Evolutionary conservation across 495 filamentous ascomycete genomes (phyloP).

Genomic region (Tuber indicum): DNA sequence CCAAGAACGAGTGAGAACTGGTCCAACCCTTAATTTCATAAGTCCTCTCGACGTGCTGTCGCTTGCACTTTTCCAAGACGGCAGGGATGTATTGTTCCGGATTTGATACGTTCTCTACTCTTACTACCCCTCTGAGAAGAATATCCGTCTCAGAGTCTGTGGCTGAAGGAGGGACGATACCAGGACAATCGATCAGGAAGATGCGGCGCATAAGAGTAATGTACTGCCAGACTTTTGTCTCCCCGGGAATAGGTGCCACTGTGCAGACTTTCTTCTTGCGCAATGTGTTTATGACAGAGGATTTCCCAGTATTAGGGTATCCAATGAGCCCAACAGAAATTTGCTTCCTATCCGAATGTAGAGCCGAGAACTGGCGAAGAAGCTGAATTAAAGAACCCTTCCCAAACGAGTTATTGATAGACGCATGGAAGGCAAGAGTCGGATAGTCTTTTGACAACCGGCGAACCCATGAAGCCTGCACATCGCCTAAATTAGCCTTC

Average conservation of each 20-base stretch:
- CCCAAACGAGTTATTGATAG: conserved; percentile 85
- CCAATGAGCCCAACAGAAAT: conserved; percentile 83
- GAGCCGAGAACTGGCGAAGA: conserved; percentile 82
- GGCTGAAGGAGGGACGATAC: conserved; percentile 81
- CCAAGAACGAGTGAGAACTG: conserved; percentile 73
- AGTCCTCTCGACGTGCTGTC: conserved; percentile 82
- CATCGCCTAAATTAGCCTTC: background rate
- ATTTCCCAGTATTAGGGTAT: conserved; percentile 85
- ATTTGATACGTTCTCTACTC: conserved; percentile 91
- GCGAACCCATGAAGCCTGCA: conserved; percentile 78
- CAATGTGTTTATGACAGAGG: conserved; percentile 86
- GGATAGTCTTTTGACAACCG: conserved; percentile 77
- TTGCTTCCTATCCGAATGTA: conserved; percentile 88
- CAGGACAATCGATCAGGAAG: conserved; percentile 94
- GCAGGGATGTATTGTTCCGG: conserved; percentile 91
- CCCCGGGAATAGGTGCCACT: conserved; percentile 91
- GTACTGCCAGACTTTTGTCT: conserved; percentile 97
- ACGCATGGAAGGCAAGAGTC: conserved; percentile 87
- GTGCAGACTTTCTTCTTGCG: conserved; percentile 87
- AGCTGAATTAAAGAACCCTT: conserved; percentile 73
- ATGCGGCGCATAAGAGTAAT: conserved; percentile 95
- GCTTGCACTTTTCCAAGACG: conserved; percentile 69
- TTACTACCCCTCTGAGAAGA: conserved; percentile 81
- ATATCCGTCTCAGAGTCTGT: conserved; percentile 80
- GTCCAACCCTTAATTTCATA: conserved; percentile 75